These are phyloP conservation scores for Cicer bijugum DNA, from an alignment of 306 rosid species.

Conservation along the genomic window DNA sequence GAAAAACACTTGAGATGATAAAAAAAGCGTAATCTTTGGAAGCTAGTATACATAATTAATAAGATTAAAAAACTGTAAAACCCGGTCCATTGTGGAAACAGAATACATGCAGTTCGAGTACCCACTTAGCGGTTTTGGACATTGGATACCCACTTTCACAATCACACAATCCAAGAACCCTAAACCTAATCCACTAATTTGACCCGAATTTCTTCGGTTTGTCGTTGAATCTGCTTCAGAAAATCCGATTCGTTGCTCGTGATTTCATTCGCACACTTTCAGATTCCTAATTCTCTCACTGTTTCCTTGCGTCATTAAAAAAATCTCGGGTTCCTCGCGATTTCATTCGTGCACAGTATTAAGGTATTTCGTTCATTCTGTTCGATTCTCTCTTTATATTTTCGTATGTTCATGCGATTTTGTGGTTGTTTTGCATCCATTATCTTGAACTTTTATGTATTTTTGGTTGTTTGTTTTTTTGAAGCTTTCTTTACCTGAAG, in stretches of 20 bases:
- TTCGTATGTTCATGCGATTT: background rate
- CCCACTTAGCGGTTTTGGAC: background rate
- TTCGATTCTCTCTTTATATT: background rate
- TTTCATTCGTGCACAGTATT: background rate
- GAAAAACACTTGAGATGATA: too few relatives aligned
- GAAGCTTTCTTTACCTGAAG: too few relatives aligned
- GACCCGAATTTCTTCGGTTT: background rate
- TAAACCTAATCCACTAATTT: background rate
- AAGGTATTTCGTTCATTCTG: background rate
- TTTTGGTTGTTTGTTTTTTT: too few relatives aligned
- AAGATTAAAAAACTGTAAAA: background rate
- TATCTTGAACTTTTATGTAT: background rate
- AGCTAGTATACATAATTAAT: too few relatives aligned
- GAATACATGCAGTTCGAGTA: background rate
- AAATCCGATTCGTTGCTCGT: background rate
- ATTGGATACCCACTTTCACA: slow-evolving; percentile 19
- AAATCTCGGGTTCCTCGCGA: background rate
- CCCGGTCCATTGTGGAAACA: slow-evolving; percentile 1
- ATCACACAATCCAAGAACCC: slow-evolving; percentile 5
- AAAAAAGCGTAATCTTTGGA: too few relatives aligned
- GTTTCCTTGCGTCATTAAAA: background rate
- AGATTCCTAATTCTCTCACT: background rate
- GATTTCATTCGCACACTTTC: background rate
- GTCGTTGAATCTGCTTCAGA: background rate
- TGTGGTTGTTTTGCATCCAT: background rate